phyloP scores from a whole-genome alignment of 192 early-diverging fungal species.

The Linnemannia hyalina region DNA sequence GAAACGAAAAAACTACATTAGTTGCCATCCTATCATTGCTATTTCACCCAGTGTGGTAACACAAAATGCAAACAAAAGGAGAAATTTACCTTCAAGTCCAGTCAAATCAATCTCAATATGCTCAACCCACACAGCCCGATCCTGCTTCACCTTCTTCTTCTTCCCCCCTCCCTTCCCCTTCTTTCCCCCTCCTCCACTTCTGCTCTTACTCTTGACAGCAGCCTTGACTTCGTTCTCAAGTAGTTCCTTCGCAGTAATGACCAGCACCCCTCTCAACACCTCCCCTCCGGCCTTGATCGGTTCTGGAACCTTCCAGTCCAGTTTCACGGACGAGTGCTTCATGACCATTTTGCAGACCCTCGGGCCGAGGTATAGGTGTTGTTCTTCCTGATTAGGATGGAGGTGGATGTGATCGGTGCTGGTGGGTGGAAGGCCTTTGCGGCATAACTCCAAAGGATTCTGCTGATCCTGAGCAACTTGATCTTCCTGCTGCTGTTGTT shows the following conservation, averaged over 20 bases:
- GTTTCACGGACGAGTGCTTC: constrained; percentile 36
- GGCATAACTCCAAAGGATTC: not conserved
- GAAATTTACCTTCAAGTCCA: constrained; percentile 34
- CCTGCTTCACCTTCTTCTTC: not conserved
- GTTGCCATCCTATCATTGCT: too few species aligned
- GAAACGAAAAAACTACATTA: not conserved
- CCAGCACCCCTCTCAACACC: constrained; percentile 27
- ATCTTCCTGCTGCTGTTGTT: constrained; percentile 5
- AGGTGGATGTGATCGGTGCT: not conserved
- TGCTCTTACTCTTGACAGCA: not conserved
- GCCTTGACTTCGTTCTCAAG: constrained; percentile 20
- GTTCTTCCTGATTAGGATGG: not conserved
- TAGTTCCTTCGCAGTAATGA: constrained; percentile 35
- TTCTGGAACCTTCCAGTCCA: constrained; percentile 48
- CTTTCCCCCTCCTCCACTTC: not conserved
- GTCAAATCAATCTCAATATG: constrained; percentile 46
- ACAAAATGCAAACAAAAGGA: not conserved
- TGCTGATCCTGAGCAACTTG: not conserved
- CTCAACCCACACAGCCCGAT: constrained; percentile 20
- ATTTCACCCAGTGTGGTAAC: not conserved
- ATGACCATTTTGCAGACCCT: constrained; percentile 38
- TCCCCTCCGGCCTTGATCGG: constrained; percentile 50
- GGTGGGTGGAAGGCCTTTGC: not conserved
- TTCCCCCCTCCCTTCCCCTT: not conserved
- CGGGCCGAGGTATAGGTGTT: not conserved